phyloP scores from a whole-genome alignment of 495 filamentous ascomycete genomes.

The Penicillium nucicola region DNA sequence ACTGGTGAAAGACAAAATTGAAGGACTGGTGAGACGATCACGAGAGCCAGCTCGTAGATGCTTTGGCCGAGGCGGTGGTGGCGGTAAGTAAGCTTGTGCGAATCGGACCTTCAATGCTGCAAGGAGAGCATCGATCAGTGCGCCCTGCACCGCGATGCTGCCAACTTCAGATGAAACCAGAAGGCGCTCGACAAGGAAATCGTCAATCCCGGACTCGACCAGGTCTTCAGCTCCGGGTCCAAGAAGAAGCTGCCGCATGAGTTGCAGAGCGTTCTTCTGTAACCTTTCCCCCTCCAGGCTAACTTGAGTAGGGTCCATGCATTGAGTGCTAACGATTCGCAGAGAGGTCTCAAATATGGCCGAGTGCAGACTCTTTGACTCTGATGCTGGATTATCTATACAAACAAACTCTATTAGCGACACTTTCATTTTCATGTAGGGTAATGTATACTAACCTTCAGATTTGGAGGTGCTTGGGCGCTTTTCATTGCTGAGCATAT shows the following conservation, averaged over 20 bases:
- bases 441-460: constrained; percentile 26
- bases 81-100: constrained; percentile 39
- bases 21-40: constrained; percentile 44
- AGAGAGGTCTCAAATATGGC: constrained; percentile 36
- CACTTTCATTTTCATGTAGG: no score
- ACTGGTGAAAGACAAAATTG: constrained; percentile 46
- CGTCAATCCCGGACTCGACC: constrained; percentile 68
- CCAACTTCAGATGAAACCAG: constrained; percentile 53
- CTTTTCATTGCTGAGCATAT: constrained; percentile 34
- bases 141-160: constrained; percentile 56
- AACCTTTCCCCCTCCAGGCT: constrained; percentile 41
- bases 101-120: constrained; percentile 66
- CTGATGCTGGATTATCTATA: constrained; percentile 24
- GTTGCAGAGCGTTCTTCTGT: constrained; percentile 65
- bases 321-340: constrained; percentile 28
- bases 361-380: constrained; percentile 36
- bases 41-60: constrained; percentile 44
- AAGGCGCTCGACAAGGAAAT: constrained; percentile 67
- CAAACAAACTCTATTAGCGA: constrained; percentile 5
- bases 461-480: constrained; percentile 21
- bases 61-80: constrained; percentile 31
- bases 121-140: constrained; percentile 72
- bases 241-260: constrained; percentile 72
- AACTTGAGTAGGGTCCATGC: constrained; percentile 2
- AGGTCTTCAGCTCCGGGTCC: constrained; percentile 66